Evolutionary conservation across 2,329 filamentous ascomycete genomes (phyloP).

Genomic region (Corinectria fuckeliana): DNA sequence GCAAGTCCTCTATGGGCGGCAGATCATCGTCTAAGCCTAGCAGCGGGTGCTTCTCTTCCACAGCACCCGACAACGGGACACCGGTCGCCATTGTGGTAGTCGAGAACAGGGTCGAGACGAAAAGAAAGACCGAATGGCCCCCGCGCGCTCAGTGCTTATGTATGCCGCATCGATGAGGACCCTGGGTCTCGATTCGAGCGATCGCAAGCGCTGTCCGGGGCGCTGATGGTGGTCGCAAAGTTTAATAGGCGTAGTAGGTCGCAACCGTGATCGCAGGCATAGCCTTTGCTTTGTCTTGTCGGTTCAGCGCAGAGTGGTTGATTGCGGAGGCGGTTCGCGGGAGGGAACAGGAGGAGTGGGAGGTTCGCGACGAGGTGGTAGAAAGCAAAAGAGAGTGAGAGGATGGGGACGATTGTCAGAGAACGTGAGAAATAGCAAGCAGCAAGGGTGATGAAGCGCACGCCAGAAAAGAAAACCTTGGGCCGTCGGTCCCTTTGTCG

Average conservation of each 20-base stretch:
- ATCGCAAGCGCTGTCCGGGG: background rate
- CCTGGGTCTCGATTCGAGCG: background rate
- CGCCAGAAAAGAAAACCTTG: background rate
- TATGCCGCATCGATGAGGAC: slow-evolving; percentile 32
- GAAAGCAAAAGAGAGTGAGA: background rate
- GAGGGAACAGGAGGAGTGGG: background rate
- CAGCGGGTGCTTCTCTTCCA: slow-evolving; percentile 37
- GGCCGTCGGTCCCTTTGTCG: background rate
- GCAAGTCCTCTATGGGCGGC: slow-evolving; percentile 44
- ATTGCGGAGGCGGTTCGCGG: background rate
- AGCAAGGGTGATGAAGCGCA: background rate
- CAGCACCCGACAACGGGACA: slow-evolving; percentile 28
- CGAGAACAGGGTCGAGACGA: slow-evolving; percentile 27
- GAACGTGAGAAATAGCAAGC: background rate
- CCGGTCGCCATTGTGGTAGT: slow-evolving; percentile 25
- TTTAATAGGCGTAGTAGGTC: slow-evolving; percentile 3
- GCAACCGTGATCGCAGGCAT: slow-evolving; percentile 19
- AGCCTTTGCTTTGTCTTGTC: slow-evolving; percentile 13
- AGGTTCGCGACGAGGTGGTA: background rate
- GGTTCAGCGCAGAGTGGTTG: slow-evolving; percentile 15
- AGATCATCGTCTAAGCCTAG: slow-evolving; percentile 42
- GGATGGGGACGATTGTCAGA: no score
- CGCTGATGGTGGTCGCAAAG: slow-evolving; percentile 1
- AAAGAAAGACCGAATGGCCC: slow-evolving; percentile 35
- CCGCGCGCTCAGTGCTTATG: slow-evolving; percentile 30